Evolutionary conservation across 164 flowering plant species (phyloP).

Genomic region (Chloranthus sessilifolius): DNA sequence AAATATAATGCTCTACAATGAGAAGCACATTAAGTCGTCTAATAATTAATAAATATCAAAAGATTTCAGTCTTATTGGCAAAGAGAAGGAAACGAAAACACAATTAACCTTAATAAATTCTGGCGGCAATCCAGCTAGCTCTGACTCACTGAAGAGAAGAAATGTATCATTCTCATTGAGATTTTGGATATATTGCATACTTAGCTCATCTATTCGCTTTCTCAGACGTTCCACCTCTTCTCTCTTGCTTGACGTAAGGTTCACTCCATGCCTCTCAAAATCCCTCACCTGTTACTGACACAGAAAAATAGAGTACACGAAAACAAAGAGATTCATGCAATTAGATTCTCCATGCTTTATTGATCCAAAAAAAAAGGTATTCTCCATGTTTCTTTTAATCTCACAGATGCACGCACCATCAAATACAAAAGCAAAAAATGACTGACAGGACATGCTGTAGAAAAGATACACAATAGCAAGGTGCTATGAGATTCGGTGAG

Average conservation of each 20-base stretch:
- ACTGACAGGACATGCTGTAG: background rate
- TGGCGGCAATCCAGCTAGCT: constrained; percentile 73
- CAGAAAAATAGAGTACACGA: constrained; percentile 20
- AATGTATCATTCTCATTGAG: constrained; percentile 54
- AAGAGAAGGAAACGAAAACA: background rate
- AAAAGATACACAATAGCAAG: too few relatives aligned
- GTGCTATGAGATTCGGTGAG: too few relatives aligned
- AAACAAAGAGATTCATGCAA: background rate
- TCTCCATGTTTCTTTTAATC: background rate
- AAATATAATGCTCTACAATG: too few relatives aligned
- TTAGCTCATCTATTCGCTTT: constrained; percentile 62
- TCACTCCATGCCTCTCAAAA: constrained; percentile 91
- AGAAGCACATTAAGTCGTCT: too few relatives aligned
- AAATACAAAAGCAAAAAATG: background rate
- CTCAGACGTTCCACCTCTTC: constrained; percentile 72
- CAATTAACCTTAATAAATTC: constrained; percentile 67
- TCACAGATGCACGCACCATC: background rate
- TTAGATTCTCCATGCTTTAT: background rate
- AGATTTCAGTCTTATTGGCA: too few relatives aligned
- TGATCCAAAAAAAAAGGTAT: too few relatives aligned
- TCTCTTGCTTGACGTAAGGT: constrained; percentile 68
- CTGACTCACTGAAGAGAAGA: constrained; percentile 63
- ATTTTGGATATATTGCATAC: constrained; percentile 64
- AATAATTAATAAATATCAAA: too few relatives aligned
- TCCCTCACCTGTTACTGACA: constrained; percentile 86